Evolutionary conservation across 768 basidiomycete genomes (phyloP).

Genomic region (Filobasidium wieringae): DNA sequence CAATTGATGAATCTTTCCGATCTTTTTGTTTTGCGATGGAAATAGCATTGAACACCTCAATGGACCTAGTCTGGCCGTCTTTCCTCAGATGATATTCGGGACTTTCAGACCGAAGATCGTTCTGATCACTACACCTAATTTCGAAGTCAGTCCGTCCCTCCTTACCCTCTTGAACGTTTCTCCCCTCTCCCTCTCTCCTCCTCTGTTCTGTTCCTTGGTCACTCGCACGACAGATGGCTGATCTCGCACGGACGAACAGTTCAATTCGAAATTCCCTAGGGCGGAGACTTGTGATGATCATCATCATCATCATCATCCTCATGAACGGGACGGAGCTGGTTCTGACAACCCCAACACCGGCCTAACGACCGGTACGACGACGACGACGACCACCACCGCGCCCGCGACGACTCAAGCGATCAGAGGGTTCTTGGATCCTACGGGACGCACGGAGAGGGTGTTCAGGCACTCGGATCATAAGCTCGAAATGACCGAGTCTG

Average conservation of each 20-base stretch:
- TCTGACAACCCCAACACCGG: too few relatives aligned
- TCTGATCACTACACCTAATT: conserved; percentile 35
- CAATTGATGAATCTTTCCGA: too few relatives aligned
- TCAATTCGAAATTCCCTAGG: conserved; percentile 38
- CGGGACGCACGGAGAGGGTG: conserved; percentile 36
- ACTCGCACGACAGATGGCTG: background rate
- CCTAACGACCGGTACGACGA: too few relatives aligned
- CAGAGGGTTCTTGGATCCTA: conserved; percentile 39
- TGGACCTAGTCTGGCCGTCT: conserved; percentile 28
- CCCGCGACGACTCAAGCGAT: conserved; percentile 6
- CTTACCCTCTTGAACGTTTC: background rate
- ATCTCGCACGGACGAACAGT: conserved; percentile 30
- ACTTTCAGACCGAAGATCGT: conserved; percentile 35
- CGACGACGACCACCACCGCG: conserved; percentile 19
- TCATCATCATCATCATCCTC: conserved; percentile 1
- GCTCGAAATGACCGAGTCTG: conserved; percentile 37
- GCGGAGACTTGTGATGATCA: conserved; percentile 12
- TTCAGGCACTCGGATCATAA: conserved; percentile 38
- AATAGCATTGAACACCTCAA: conserved; percentile 35
- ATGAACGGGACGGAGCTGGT: background rate
- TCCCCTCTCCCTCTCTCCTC: background rate
- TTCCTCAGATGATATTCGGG: conserved; percentile 37
- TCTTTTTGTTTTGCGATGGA: too few relatives aligned
- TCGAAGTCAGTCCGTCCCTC: conserved; percentile 18
- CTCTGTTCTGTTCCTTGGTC: background rate